These are phyloP conservation scores for Colletotrichum cuscutae DNA, from an alignment of 2,329 filamentous ascomycete genomes.

Conservation along the genomic window DNA sequence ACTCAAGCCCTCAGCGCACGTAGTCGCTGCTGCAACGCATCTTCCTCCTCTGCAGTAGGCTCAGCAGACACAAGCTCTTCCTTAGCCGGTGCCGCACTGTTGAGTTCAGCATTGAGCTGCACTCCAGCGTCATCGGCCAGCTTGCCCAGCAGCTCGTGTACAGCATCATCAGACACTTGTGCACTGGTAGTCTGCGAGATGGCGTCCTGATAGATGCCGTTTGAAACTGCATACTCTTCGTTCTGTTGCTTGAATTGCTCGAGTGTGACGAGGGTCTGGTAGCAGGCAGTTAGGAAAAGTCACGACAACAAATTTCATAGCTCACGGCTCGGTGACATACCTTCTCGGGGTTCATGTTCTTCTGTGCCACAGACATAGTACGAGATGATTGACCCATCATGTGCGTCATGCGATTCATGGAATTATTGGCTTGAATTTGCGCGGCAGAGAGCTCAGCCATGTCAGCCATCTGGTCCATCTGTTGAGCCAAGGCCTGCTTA, in stretches of 20 bases:
- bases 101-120: conserved; percentile 81
- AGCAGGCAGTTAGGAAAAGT: background rate
- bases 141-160: conserved; percentile 86
- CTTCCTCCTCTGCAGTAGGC: conserved; percentile 81
- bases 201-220: conserved; percentile 86
- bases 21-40: conserved; percentile 73
- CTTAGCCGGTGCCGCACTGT: conserved; percentile 63
- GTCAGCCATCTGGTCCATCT: conserved; percentile 73
- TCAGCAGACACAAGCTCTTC: conserved; percentile 71
- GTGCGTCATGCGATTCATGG: conserved; percentile 72
- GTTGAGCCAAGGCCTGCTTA: conserved; percentile 69
- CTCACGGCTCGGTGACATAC: conserved; percentile 42
- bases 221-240: conserved; percentile 72
- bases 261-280: conserved; percentile 66
- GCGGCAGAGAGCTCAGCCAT: conserved; percentile 70
- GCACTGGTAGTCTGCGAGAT: conserved; percentile 80
- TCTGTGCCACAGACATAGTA: conserved; percentile 68
- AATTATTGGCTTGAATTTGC: conserved; percentile 73
- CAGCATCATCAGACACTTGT: conserved; percentile 82
- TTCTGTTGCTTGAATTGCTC: conserved; percentile 72
- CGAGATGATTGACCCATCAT: conserved; percentile 71
- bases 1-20: conserved; percentile 63
- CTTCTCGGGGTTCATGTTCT: conserved; percentile 68
- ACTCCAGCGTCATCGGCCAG: conserved; percentile 90
- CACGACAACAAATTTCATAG: no score